Evolutionary conservation across 225 moss, liverwort and hornwort genomes (phyloP), one percentile per base, ranked within the genome.

Genomic region (Lunularia cruciata): DNA sequence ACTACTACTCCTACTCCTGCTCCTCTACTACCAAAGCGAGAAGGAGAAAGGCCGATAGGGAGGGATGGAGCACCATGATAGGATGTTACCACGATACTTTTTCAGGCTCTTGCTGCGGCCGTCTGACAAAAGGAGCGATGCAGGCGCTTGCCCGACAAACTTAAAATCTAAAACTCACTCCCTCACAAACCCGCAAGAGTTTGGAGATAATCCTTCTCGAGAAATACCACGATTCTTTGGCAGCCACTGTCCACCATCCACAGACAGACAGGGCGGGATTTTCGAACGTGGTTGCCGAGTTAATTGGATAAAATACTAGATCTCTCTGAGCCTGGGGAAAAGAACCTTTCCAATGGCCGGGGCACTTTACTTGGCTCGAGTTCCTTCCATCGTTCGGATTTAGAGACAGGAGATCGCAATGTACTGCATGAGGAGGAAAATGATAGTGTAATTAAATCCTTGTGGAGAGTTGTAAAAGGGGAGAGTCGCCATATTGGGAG

Each of bases 81-180:
- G 59, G 35, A 59, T 59, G 59, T 36, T 59, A 36, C 25, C 30
- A 27, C 26, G 10, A 59, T 31, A 59, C 15, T 32, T 59, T 36
- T 59, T 27, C 12, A 18, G 26, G 8, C 28, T 8, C 59, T 27
- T 18, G 1, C 16, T 36, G 22, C 30, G 18, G 35, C 32, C 19
- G 59, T 16, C 59, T 59, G 59, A 59, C 59, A 59, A 59, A 31
- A 31, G 59, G 9, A 43, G 59, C 59, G 59, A 36, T 59, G 59
- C 59, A 59, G 28, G 59, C 59, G 59, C 59, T 36, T 59, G 59
- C 59, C 59, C 59, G 59, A 59, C 59, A 59, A 59, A 32, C 52
- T 52, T 52, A 52, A 52, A 52, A n/a, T 52, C 52, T n/a, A 52
- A 11, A 43, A 2, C 52, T 25, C 19, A 16, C 19, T 52, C 52